Conservation (phyloP, 2,329 filamentous ascomycete species). For the Aspergillus tamarii region DNA sequence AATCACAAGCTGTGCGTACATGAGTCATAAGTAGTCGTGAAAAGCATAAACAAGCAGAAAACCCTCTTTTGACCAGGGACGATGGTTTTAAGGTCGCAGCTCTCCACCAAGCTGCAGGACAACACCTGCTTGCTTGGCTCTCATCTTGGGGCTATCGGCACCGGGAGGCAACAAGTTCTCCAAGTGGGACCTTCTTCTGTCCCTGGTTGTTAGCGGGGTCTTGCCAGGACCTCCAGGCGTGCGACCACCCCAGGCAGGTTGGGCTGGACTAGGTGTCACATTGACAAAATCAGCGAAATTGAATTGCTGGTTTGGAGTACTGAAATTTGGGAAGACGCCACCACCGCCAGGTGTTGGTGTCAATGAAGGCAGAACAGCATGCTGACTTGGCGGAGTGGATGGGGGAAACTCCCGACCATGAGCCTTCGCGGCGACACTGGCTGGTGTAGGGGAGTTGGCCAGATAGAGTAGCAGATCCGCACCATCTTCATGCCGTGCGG, state of each 20-base stretch:
- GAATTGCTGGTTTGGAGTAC: conserved; percentile 81
- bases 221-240: conserved; percentile 60
- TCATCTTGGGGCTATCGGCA: conserved; percentile 46
- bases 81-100: conserved; percentile 53
- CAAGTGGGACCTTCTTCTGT: conserved; percentile 79
- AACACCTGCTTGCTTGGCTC: conserved; percentile 55
- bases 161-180: conserved; percentile 69
- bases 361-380: conserved; percentile 53
- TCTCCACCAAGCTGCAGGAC: conserved; percentile 69
- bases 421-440: conserved; percentile 57
- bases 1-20: conserved; percentile 19
- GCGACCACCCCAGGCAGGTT: conserved; percentile 72
- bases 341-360: conserved; percentile 63
- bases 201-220: conserved; percentile 70
- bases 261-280: conserved; percentile 92
- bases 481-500: conserved; percentile 72
- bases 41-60: conserved; percentile 22
- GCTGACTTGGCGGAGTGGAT: conserved; percentile 75
- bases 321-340: conserved; percentile 74
- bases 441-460: conserved; percentile 87
- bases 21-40: conserved; percentile 28
- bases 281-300: conserved; percentile 98
- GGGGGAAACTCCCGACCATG: conserved; percentile 61
- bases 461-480: conserved; percentile 81
- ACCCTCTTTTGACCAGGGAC: not conserved